Conservation (phyloP, 169 alveolate species). For the Ichthyophthirius multifiliis region DNA sequence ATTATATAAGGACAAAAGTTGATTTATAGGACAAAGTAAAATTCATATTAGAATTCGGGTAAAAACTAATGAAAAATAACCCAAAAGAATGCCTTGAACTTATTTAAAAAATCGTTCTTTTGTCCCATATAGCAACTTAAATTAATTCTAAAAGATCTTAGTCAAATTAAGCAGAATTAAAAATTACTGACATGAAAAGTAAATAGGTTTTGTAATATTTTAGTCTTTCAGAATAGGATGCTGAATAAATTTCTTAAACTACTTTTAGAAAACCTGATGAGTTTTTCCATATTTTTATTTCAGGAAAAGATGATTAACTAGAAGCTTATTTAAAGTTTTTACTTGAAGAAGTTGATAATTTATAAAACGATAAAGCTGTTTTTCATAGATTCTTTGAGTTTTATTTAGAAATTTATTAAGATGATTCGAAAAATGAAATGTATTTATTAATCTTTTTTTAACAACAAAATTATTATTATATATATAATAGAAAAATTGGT, state of each 20-base stretch:
- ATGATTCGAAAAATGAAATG: background rate
- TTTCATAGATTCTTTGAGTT: constrained; percentile 39
- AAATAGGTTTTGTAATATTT: constrained; percentile 11
- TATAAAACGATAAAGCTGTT: constrained; percentile 27
- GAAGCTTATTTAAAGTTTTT: constrained; percentile 28
- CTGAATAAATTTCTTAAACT: background rate
- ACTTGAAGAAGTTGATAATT: constrained; percentile 6
- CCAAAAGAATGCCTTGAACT: constrained; percentile 23
- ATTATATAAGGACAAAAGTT: constrained; percentile 27
- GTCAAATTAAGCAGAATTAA: background rate
- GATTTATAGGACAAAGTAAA: constrained; percentile 15
- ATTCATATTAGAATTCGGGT: constrained; percentile 33
- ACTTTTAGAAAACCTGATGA: constrained; percentile 35
- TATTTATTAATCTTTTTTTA: background rate
- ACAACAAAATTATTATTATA: background rate
- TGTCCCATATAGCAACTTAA: background rate
- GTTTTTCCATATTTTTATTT: constrained; percentile 33
- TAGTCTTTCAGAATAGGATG: background rate
- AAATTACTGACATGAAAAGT: background rate
- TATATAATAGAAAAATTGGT: background rate
- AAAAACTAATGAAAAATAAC: constrained; percentile 32
- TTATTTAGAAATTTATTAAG: constrained; percentile 26
- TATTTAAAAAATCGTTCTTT: constrained; percentile 25
- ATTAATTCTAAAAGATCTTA: background rate
- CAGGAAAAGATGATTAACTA: constrained; percentile 17